phyloP scores from a whole-genome alignment of 306 rosid genomes.

The Malus fusca region DNA sequence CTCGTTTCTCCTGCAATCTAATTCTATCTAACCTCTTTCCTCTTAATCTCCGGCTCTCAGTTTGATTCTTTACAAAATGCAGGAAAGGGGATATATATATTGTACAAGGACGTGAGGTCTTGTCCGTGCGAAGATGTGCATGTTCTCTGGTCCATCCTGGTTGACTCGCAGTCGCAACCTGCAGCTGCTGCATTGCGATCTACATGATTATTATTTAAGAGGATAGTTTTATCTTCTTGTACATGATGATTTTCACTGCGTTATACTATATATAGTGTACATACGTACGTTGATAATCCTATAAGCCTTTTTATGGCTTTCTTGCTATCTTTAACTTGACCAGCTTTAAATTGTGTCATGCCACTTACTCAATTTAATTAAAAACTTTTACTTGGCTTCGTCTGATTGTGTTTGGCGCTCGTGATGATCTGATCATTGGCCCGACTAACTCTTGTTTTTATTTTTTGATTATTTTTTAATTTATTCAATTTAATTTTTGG shows the following conservation, averaged over 20 bases:
- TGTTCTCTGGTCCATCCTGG: conserved; percentile 67
- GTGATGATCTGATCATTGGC: neutral
- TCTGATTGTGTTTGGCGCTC: neutral
- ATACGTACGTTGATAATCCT: neutral
- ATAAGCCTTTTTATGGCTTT: neutral
- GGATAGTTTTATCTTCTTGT: neutral
- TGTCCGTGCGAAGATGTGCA: conserved; percentile 76
- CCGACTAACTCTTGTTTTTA: too few relatives aligned
- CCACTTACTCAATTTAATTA: neutral
- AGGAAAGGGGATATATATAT: conserved; percentile 59
- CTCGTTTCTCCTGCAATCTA: too few relatives aligned
- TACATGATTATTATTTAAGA: conserved; percentile 6
- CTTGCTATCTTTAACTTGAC: neutral
- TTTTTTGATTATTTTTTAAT: too few relatives aligned
- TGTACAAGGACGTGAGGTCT: conserved; percentile 70
- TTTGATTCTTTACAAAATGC: neutral
- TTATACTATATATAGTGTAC: neutral
- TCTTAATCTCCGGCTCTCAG: neutral
- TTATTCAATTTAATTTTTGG: too few relatives aligned
- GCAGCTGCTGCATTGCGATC: conserved; percentile 21
- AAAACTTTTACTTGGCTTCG: too few relatives aligned
- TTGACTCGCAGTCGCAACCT: conserved; percentile 27
- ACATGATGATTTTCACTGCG: neutral
- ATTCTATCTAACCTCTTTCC: neutral
- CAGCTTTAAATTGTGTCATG: neutral